Percentiles rank a stretch among this genome's conserved stretches.
Conservation (phyloP, 768 basidiomycete species). For the Dentipellis fragilis region DNA sequence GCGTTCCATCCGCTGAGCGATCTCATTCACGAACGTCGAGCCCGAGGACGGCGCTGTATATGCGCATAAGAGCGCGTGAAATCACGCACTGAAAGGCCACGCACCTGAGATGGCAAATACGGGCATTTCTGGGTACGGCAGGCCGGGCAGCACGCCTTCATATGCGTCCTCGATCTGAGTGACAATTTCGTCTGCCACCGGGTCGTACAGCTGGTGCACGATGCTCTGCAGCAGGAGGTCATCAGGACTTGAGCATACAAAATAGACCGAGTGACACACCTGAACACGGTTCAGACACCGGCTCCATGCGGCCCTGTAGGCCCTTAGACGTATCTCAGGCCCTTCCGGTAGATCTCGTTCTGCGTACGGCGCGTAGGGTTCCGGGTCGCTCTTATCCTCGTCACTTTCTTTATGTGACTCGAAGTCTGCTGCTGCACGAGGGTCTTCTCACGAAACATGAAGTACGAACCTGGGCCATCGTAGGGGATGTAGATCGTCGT, state of each 20-base stretch:
- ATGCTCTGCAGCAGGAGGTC: conserved; percentile 4
- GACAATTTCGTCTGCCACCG: conserved; percentile 8
- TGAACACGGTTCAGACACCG: conserved; percentile 10
- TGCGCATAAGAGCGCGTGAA: neutral
- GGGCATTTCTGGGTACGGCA: conserved; percentile 14
- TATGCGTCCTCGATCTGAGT: conserved; percentile 11
- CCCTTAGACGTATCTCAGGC: conserved; percentile 6
- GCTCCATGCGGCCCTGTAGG: conserved; percentile 11
- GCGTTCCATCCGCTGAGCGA: conserved; percentile 5
- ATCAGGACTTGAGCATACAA: neutral
- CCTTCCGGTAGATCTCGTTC: conserved; percentile 12
- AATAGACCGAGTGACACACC: conserved; percentile 2
- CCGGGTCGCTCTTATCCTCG: neutral
- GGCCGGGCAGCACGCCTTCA: conserved; percentile 10
- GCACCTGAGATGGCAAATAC: conserved; percentile 11
- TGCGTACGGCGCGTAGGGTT: conserved; percentile 6
- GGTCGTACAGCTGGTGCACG: conserved; percentile 6
- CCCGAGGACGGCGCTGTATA: conserved; percentile 7
- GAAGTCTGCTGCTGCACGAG: no score
- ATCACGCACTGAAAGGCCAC: neutral
- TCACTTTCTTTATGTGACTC: neutral
- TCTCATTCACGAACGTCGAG: conserved; percentile 4
- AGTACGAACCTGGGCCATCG: conserved; percentile 1
- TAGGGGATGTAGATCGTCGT: conserved; percentile 9
- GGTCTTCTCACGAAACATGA: no score